phyloP scores from a whole-genome alignment of 2,329 filamentous ascomycete species.

The Colletotrichum tanaceti region DNA sequence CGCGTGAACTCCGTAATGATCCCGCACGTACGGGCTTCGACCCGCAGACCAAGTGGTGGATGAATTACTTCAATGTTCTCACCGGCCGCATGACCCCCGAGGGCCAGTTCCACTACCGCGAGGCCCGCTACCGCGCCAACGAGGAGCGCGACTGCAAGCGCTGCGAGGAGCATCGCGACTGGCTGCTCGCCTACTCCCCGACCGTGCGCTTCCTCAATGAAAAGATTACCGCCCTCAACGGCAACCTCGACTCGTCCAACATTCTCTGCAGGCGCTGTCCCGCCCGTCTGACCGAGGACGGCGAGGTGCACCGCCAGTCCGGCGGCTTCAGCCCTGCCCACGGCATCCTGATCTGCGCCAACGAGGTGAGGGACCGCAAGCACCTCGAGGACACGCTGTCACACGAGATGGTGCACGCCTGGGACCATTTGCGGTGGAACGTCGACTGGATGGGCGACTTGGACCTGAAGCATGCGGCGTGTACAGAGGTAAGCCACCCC shows the following conservation, averaged over 20 bases:
- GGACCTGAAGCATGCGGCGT: slow-evolving; percentile 88
- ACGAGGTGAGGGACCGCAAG: slow-evolving; percentile 82
- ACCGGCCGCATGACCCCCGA: slow-evolving; percentile 76
- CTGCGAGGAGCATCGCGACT: slow-evolving; percentile 86
- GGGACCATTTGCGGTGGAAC: slow-evolving; percentile 92
- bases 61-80: slow-evolving; percentile 87
- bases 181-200: slow-evolving; percentile 85
- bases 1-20: slow-evolving; percentile 64
- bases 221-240: slow-evolving; percentile 83
- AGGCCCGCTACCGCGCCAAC: slow-evolving; percentile 78
- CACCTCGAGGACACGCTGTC: slow-evolving; percentile 94
- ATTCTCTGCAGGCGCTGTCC: slow-evolving; percentile 86
- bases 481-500: slow-evolving; percentile 77
- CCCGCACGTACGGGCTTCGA: slow-evolving; percentile 72
- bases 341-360: slow-evolving; percentile 93
- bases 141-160: slow-evolving; percentile 82
- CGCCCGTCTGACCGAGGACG: slow-evolving; percentile 65
- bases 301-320: slow-evolving; percentile 71
- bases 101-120: slow-evolving; percentile 80
- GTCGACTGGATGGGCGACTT: slow-evolving; percentile 79
- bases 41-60: slow-evolving; percentile 73
- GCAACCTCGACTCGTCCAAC: slow-evolving; percentile 77
- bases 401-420: slow-evolving; percentile 98
- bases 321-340: slow-evolving; percentile 89
- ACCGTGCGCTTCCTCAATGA: slow-evolving; percentile 87